Conservation (phyloP, 1,284 basidiomycete species). For the Rhodotorula sp. region DNA sequence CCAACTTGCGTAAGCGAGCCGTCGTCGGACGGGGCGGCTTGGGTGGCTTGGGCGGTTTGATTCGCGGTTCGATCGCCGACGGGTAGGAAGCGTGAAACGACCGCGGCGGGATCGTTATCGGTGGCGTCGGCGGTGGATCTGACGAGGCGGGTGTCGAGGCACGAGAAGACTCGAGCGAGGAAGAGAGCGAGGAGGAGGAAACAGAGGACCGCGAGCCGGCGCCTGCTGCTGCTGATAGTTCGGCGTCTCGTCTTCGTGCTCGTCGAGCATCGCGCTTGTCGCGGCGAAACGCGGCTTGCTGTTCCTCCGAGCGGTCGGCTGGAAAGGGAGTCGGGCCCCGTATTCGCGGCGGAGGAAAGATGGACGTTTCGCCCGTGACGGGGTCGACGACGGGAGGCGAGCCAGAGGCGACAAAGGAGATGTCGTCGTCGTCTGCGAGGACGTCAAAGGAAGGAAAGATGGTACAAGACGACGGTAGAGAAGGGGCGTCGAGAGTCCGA, state of each 20-base stretch:
- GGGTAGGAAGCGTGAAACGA: neutral
- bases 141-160: neutral
- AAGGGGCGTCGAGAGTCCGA: neutral
- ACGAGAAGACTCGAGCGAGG: neutral
- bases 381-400: neutral
- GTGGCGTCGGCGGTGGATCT: neutral
- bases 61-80: neutral
- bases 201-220: neutral
- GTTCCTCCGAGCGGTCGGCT: constrained; percentile 20
- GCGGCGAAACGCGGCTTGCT: constrained; percentile 27
- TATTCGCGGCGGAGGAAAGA: constrained; percentile 5
- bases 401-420: constrained; percentile 56
- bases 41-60: constrained; percentile 13
- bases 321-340: constrained; percentile 17
- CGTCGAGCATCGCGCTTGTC: constrained; percentile 32
- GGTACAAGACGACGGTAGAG: neutral
- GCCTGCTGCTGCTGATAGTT: neutral
- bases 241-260: neutral
- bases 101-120: constrained; percentile 2
- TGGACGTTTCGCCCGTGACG: neutral
- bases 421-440: constrained; percentile 57
- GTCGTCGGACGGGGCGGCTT: constrained; percentile 13
- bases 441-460: constrained; percentile 22
- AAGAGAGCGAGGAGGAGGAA: neutral
- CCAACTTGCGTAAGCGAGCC: neutral